Conservation (phyloP, 75 land plant species). For the Sequoia sempervirens region DNA sequence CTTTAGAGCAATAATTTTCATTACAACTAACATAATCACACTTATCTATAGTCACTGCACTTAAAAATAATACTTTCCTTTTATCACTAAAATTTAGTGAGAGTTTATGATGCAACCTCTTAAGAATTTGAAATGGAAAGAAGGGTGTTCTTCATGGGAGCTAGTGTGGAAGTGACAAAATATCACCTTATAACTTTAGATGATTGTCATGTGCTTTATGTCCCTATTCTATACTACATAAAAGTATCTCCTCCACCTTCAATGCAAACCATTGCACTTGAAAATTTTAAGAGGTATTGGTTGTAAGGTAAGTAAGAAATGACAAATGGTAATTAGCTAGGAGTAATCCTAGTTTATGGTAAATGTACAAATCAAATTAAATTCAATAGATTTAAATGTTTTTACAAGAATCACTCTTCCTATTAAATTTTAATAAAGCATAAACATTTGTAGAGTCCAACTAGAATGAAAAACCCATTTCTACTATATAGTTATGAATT, state of each 20-base stretch:
- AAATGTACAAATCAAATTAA: neutral
- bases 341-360: neutral
- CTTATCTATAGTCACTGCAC: too few species aligned
- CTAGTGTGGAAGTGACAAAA: too few species aligned
- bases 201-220: neutral
- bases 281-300: neutral
- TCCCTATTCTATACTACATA: neutral
- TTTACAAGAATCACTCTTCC: neutral
- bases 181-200: neutral
- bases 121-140: too few species aligned
- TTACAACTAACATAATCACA: too few species aligned
- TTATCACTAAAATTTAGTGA: too few species aligned
- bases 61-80: too few species aligned
- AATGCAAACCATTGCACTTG: neutral
- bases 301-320: neutral
- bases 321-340: neutral
- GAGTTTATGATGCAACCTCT: too few species aligned
- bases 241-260: neutral
- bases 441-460: neutral
- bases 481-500: neutral
- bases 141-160: too few species aligned
- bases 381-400: neutral
- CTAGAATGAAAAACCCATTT: neutral
- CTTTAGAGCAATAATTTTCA: too few species aligned
- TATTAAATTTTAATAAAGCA: neutral